Percentiles rank a stretch among this genome's conserved stretches.
Conservation (phyloP, 345 rosid genomes). For the Populus ilicifolia region DNA sequence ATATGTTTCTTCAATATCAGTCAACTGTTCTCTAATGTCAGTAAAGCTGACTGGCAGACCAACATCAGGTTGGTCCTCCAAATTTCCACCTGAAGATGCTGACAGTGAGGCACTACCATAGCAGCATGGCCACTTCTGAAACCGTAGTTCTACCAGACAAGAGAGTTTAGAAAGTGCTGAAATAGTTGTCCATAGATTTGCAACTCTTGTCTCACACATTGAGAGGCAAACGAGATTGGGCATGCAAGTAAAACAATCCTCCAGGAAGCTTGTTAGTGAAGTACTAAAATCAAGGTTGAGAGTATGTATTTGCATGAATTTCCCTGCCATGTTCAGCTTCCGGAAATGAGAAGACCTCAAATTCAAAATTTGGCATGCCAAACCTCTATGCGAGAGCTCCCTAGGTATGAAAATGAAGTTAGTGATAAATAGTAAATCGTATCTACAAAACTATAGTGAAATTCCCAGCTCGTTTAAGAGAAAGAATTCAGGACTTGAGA, state of each 20-base stretch:
- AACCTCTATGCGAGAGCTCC: slow-evolving; percentile 67
- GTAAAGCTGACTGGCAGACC: slow-evolving; percentile 20
- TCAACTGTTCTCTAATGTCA: slow-evolving; percentile 19
- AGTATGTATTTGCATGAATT: slow-evolving; percentile 54
- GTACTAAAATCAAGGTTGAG: slow-evolving; percentile 73
- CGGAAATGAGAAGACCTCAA: slow-evolving; percentile 57
- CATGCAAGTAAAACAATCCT: slow-evolving; percentile 78
- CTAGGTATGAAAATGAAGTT: slow-evolving; percentile 34
- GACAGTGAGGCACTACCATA: slow-evolving; percentile 40
- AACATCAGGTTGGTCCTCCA: slow-evolving; percentile 29
- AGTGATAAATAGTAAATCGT: slow-evolving; percentile 2
- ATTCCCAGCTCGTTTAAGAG: background rate
- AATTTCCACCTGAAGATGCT: slow-evolving; percentile 30
- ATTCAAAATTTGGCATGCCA: slow-evolving; percentile 64
- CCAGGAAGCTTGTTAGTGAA: slow-evolving; percentile 59
- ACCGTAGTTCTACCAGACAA: slow-evolving; percentile 61
- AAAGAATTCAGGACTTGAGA: background rate
- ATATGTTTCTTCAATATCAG: slow-evolving; percentile 28
- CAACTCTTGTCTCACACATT: slow-evolving; percentile 72
- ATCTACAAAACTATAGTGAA: background rate
- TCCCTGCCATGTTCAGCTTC: slow-evolving; percentile 82
- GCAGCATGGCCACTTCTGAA: slow-evolving; percentile 67
- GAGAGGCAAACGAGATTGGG: slow-evolving; percentile 72
- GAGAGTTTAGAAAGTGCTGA: slow-evolving; percentile 77
- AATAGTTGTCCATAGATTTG: slow-evolving; percentile 79